Conservation (phyloP, 1,284 basidiomycete genomes). For the Fomes fomentarius region DNA sequence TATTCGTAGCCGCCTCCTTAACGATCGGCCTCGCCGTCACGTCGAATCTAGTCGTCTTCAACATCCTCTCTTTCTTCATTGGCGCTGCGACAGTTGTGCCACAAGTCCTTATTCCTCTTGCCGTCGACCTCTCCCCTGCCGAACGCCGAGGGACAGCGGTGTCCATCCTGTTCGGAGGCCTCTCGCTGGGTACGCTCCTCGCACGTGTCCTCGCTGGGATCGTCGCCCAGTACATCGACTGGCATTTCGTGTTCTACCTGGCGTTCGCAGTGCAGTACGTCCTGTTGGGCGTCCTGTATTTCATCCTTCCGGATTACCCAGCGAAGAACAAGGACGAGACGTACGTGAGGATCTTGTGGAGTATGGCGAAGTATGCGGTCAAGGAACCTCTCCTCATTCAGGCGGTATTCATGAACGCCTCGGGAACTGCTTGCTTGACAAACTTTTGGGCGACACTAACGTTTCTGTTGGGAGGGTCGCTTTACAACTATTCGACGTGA, state of each 20-base stretch:
- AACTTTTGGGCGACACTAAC: conserved; percentile 55
- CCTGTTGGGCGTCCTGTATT: conserved; percentile 43
- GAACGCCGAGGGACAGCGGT: conserved; percentile 50
- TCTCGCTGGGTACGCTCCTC: conserved; percentile 51
- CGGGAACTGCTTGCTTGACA: conserved; percentile 42
- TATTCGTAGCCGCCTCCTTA: conserved; percentile 40
- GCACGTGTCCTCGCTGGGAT: conserved; percentile 52
- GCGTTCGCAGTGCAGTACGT: conserved; percentile 43
- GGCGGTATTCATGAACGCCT: conserved; percentile 44
- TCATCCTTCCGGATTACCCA: conserved; percentile 53
- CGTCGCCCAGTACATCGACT: conserved; percentile 47
- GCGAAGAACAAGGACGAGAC: conserved; percentile 44
- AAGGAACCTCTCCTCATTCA: conserved; percentile 57
- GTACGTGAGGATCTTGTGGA: conserved; percentile 48
- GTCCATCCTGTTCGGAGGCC: conserved; percentile 51
- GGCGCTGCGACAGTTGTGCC: conserved; percentile 47
- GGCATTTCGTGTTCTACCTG: conserved; percentile 52
- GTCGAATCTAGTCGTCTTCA: conserved; percentile 43
- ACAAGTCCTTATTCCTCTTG: conserved; percentile 51
- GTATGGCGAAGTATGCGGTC: conserved; percentile 49
- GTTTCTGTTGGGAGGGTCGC: conserved; percentile 51
- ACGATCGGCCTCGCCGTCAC: conserved; percentile 52
- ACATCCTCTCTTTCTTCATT: conserved; percentile 49
- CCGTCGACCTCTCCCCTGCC: conserved; percentile 55
- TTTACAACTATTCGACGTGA: conserved; percentile 49